phyloP scores from a whole-genome alignment of 179 eudicot genomes.

The Spinacia oleracea region DNA sequence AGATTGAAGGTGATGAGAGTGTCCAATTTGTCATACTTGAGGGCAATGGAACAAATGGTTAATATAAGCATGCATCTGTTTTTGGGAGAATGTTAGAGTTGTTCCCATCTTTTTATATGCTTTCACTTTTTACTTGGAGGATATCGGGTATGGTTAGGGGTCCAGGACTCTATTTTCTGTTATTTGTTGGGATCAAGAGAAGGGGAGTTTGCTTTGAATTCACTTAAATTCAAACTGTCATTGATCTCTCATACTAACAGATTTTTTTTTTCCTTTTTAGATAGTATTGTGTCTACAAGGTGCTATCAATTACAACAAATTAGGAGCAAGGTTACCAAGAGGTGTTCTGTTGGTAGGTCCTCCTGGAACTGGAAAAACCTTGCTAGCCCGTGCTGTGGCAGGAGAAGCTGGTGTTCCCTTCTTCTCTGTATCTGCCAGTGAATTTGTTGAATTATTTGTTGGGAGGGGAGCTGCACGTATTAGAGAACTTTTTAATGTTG shows the following conservation, averaged over 20 bases:
- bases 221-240: neutral
- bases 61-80: neutral
- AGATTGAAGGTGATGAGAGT: neutral
- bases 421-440: constrained; percentile 95
- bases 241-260: neutral
- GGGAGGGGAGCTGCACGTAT: constrained; percentile 99
- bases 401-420: constrained; percentile 99
- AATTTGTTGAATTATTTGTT: constrained; percentile 94
- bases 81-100: neutral
- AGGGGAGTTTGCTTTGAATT: no score
- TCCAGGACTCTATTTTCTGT: no score
- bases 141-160: neutral
- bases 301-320: constrained; percentile 66
- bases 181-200: neutral
- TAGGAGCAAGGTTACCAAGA: constrained; percentile 91
- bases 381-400: constrained; percentile 98
- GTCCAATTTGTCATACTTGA: neutral
- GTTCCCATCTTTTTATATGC: neutral
- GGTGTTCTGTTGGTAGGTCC: constrained; percentile 95
- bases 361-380: constrained; percentile 97
- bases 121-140: neutral
- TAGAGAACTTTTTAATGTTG: constrained; percentile 87
- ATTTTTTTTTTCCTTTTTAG: constrained; percentile 35
- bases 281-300: constrained; percentile 95
- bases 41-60: neutral